These are phyloP conservation scores for Lecanosticta acicola DNA, from an alignment of 2,329 filamentous ascomycete genomes.

Conservation along the genomic window DNA sequence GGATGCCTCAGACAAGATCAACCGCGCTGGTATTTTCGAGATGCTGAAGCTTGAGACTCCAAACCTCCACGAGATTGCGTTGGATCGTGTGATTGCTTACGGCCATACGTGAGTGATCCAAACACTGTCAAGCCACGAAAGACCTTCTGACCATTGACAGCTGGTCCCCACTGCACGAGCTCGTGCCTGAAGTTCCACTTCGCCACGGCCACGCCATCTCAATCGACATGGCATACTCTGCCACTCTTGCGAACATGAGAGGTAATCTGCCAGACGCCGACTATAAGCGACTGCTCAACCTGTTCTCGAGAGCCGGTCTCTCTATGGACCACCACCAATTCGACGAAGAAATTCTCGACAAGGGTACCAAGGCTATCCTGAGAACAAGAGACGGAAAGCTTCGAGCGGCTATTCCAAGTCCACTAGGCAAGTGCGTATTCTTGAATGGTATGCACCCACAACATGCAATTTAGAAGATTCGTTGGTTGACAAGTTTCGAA, in stretches of 20 bases:
- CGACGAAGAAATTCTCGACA: conserved; percentile 59
- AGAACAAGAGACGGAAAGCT: conserved; percentile 65
- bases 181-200: conserved; percentile 61
- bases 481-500: background rate
- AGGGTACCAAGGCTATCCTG: conserved; percentile 62
- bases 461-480: background rate
- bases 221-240: conserved; percentile 71
- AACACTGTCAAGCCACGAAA: too few species aligned
- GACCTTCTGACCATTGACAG: conserved; percentile 30
- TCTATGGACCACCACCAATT: conserved; percentile 67
- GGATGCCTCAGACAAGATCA: conserved; percentile 60
- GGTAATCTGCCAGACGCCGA: conserved; percentile 56
- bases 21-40: conserved; percentile 62
- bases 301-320: conserved; percentile 65
- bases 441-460: conserved; percentile 46
- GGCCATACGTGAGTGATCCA: conserved; percentile 52
- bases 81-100: conserved; percentile 68
- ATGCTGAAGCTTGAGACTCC: conserved; percentile 70
- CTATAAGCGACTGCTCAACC: conserved; percentile 56
- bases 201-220: conserved; percentile 69
- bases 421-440: conserved; percentile 62
- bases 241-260: conserved; percentile 60
- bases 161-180: conserved; percentile 67
- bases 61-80: conserved; percentile 66
- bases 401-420: conserved; percentile 62